These are phyloP conservation scores for Diaporthe vaccinii DNA, from an alignment of 2,329 filamentous ascomycete species.

Conservation along the genomic window DNA sequence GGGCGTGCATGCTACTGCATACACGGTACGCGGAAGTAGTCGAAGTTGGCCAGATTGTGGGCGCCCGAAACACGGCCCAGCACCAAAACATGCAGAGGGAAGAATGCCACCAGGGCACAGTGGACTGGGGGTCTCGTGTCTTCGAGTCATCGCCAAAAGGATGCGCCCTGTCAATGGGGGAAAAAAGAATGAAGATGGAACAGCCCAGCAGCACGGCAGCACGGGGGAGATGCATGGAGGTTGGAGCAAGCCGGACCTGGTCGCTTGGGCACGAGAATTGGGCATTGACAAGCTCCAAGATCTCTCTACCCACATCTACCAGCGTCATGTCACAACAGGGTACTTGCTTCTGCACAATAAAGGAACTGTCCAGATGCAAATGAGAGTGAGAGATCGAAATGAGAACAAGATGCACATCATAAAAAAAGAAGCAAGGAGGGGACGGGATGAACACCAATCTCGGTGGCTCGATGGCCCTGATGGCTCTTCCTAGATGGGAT, in stretches of 20 bases:
- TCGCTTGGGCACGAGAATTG: constrained; percentile 26
- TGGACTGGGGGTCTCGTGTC: constrained; percentile 5
- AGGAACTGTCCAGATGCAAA: constrained; percentile 11
- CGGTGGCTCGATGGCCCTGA: background rate
- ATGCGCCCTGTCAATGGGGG: constrained; percentile 9
- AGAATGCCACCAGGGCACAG: background rate
- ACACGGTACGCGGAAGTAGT: background rate
- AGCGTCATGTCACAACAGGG: background rate
- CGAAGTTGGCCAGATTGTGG: constrained; percentile 21
- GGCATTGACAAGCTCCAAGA: constrained; percentile 8
- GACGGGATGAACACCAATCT: constrained; percentile 11
- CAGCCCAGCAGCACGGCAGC: background rate
- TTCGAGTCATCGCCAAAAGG: constrained; percentile 24
- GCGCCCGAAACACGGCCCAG: constrained; percentile 32
- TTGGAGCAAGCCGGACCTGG: constrained; percentile 21
- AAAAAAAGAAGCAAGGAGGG: background rate
- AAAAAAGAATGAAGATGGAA: background rate
- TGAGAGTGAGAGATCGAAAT: constrained; percentile 14
- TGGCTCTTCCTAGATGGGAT: background rate
- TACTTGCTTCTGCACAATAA: constrained; percentile 15
- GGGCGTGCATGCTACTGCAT: background rate
- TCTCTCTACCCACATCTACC: constrained; percentile 14
- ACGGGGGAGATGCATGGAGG: background rate
- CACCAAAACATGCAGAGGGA: constrained; percentile 29
- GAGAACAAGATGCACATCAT: constrained; percentile 18